Conservation (phyloP, 192 early-diverging fungal genomes). For the Irineochytrium annulatum region DNA sequence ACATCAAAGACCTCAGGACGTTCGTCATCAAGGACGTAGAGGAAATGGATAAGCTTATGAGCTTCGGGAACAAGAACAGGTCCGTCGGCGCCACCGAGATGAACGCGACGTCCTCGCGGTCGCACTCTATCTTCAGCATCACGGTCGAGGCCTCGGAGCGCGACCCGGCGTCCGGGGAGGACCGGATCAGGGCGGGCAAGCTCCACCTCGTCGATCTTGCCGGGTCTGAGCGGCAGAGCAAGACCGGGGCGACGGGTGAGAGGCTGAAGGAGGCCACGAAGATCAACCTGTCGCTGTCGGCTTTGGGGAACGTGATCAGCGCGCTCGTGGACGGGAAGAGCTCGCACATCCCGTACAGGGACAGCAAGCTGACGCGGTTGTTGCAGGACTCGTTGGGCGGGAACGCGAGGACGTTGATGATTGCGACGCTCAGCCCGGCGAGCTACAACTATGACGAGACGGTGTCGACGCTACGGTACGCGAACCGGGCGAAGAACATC, state of each 20-base stretch:
- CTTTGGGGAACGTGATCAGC: constrained; percentile 62
- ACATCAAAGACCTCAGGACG: constrained; percentile 57
- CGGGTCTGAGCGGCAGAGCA: constrained; percentile 56
- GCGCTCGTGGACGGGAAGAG: constrained; percentile 61
- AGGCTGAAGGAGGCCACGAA: constrained; percentile 63
- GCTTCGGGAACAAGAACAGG: constrained; percentile 69
- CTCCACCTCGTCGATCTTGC: constrained; percentile 64
- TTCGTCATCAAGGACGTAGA: constrained; percentile 61
- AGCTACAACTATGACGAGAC: constrained; percentile 66
- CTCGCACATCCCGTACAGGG: constrained; percentile 62
- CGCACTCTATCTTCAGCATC: constrained; percentile 64
- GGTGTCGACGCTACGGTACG: constrained; percentile 57
- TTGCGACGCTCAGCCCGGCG: constrained; percentile 59
- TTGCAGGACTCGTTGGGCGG: constrained; percentile 65
- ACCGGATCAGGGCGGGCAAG: constrained; percentile 56
- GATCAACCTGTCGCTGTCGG: constrained; percentile 61
- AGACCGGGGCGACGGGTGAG: constrained; percentile 60
- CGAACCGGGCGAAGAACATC: constrained; percentile 63
- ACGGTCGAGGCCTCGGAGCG: constrained; percentile 57
- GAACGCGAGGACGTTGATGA: constrained; percentile 63
- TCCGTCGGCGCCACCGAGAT: constrained; percentile 65
- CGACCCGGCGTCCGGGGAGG: constrained; percentile 22
- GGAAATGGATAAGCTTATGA: constrained; percentile 63
- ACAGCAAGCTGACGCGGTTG: constrained; percentile 61
- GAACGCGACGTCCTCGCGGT: constrained; percentile 73